Evolutionary conservation across 2,329 filamentous ascomycete genomes (phyloP), one percentile per base, ranked within the genome.

Genomic region (Blastomyces gilchristii): DNA sequence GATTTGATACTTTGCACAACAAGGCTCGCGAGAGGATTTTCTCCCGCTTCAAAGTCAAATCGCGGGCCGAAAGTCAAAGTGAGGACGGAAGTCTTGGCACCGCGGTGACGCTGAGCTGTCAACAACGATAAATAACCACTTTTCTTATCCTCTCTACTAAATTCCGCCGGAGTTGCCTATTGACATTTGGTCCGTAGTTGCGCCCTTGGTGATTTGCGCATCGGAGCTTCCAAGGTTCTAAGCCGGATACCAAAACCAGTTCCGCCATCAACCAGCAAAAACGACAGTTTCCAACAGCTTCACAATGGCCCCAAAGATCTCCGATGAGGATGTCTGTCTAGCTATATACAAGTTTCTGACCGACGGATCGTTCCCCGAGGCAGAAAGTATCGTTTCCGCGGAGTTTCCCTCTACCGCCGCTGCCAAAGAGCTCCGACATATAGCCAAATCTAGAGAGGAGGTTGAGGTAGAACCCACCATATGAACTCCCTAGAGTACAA

Each of bases 301-400:
- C 22, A 69, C 41, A 34, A 75, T 74, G 73, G 63, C 69, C 64
- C 64, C 68, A 75, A 79, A 75, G 68, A 73, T 63, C 58, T 67
- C 76, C 66, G 74, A 74, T 67, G 65, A 72, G 37, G 70, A 74
- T 59, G 74, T 87, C 62, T 84, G 83, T 67, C 79, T 83, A 65
- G 85, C 85, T 4, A 76, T 91, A 52, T 83, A 90, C 63, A 78
- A 85, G 65, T 89, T 87, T 69, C 82, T 88, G 62, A 75, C 80
- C 57, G 74, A 82, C 56, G 81, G 82, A 63, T 73, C 74, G 39
- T 86, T 85, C 68, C 83, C 84, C 18, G 81, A 83, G 28, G 78
- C 79, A 43, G 83, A 86, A 72, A 71, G 79, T 65, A 74, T 85
- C 62, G 77, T 82, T 65, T 80, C 83, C 7, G 79, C 82, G 37